Evolutionary conservation across 129 eudicot species (phyloP), one percentile per base, ranked within the genome.

Genomic region (Lonicera japonica): DNA sequence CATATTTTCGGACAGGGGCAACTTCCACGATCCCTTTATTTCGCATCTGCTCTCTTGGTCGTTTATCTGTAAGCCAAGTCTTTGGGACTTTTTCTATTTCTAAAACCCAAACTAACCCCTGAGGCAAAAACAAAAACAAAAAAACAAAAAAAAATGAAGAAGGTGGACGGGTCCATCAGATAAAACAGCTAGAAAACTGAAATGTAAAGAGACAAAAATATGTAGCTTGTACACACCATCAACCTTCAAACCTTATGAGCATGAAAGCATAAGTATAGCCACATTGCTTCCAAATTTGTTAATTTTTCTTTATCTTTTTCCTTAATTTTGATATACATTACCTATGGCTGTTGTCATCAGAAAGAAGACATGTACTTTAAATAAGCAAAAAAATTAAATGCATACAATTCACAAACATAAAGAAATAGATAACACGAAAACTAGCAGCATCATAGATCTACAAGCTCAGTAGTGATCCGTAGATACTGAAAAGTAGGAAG

Each of bases 81-180:
- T 87, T 82, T 38, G 91, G 86, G 65, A 84, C 70, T 46, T 78
- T 82, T 83, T 83, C 84, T 19, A 86, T 76, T 70, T 86, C 98
- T 66, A 88, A 73, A 74, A 88, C 56, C 99, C 99, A 92, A 14
- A 92, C 56, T 63, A 72, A 53, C 61, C 99, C 99, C 99, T 92
- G 78, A 25, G 46, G 12, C 40, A 70, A 10, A 43, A 43, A 2
- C 2, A 50, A 1, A 50, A 50, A 20, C 8, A n/a, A 50, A 14
- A 5, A 50, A n/a, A n/a, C n/a, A n/a, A n/a, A n/a, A n/a, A n/a
- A n/a, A n/a, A n/a, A n/a, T n/a, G n/a, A n/a, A n/a, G n/a, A n/a
- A n/a, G n/a, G n/a, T n/a, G n/a, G n/a, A n/a, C n/a, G n/a, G n/a
- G 14, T 45, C 51, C 40, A 6, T 29, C 6, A 29, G 36, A 29